Conservation (phyloP, 2,329 filamentous ascomycete species). For the Pleoardoris graminearum region DNA sequence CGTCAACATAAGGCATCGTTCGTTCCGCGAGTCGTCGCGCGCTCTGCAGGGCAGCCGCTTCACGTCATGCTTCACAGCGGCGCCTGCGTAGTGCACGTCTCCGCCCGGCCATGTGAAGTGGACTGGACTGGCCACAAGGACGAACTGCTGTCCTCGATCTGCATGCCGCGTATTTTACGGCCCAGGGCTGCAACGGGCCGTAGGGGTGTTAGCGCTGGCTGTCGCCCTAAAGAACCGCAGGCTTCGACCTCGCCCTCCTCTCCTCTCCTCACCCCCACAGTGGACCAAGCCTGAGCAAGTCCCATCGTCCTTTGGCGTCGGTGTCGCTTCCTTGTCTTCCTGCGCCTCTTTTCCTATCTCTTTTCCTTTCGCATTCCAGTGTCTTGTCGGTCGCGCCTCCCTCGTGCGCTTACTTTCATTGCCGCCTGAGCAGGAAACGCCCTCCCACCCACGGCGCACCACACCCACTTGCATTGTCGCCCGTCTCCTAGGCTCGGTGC, state of each 20-base stretch:
- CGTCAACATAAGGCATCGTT: too few species aligned
- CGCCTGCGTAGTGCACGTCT: neutral
- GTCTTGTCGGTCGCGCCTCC: slow-evolving; percentile 24
- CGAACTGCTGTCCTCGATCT: neutral
- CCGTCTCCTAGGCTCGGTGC: neutral
- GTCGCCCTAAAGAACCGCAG: slow-evolving; percentile 33
- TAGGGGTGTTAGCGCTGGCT: slow-evolving; percentile 15
- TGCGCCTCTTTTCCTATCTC: slow-evolving; percentile 45
- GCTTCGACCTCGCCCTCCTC: slow-evolving; percentile 26
- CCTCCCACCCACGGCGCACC: slow-evolving; percentile 14
- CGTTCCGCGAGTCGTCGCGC: neutral
- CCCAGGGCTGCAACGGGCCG: slow-evolving; percentile 17
- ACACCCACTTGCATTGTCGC: slow-evolving; percentile 9
- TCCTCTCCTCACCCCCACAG: slow-evolving; percentile 42
- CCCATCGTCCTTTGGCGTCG: slow-evolving; percentile 43
- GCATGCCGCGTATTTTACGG: neutral
- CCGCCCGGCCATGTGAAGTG: neutral
- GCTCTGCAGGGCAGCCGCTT: neutral
- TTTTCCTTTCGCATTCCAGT: slow-evolving; percentile 41
- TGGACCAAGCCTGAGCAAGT: slow-evolving; percentile 30
- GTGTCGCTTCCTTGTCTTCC: slow-evolving; percentile 37
- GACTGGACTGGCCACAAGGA: neutral
- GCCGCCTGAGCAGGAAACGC: slow-evolving; percentile 1
- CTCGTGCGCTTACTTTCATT: slow-evolving; percentile 13
- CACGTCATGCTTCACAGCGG: neutral